These are phyloP conservation scores for Myochromella boudieri DNA, from an alignment of 768 basidiomycete genomes.

Conservation along the genomic window DNA sequence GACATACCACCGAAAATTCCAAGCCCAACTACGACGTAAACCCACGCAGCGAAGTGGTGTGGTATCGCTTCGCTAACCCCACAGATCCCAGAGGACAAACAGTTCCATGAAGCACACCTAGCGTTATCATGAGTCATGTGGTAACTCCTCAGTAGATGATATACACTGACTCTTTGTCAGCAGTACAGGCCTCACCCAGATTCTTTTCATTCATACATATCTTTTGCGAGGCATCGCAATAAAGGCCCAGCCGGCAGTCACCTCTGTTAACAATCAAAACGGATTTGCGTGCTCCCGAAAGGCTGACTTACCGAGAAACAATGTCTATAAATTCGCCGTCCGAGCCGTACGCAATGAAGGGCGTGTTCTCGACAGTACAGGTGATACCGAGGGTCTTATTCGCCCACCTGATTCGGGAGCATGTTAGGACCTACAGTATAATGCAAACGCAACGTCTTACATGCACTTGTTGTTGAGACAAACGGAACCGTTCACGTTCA, in stretches of 20 bases:
- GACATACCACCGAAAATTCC: slow-evolving; percentile 71
- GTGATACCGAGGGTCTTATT: slow-evolving; percentile 64
- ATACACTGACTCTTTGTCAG: slow-evolving; percentile 47
- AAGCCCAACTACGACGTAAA: slow-evolving; percentile 69
- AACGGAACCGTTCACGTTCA: slow-evolving; percentile 79
- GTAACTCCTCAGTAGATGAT: background rate
- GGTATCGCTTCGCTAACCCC: slow-evolving; percentile 59
- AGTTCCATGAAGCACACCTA: slow-evolving; percentile 80
- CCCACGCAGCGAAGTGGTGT: slow-evolving; percentile 62
- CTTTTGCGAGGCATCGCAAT: slow-evolving; percentile 65
- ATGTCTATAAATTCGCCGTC: slow-evolving; percentile 70
- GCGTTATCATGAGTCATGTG: background rate
- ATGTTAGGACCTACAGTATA: background rate
- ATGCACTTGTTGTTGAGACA: slow-evolving; percentile 85
- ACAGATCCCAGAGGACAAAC: slow-evolving; percentile 59
- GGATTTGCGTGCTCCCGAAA: background rate
- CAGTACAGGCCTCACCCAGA: slow-evolving; percentile 57
- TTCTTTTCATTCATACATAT: slow-evolving; percentile 60
- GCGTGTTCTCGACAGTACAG: slow-evolving; percentile 78
- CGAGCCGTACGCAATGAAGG: slow-evolving; percentile 68
- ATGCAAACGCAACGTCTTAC: slow-evolving; percentile 40
- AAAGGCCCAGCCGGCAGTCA: slow-evolving; percentile 72
- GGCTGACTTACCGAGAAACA: slow-evolving; percentile 64
- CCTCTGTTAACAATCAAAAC: slow-evolving; percentile 38
- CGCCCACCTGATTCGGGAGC: slow-evolving; percentile 60